Percentiles rank a stretch among this genome's conserved stretches.
phyloP scores from a whole-genome alignment of 805 yeast genomes.

The Lachancea dasiensis region DNA sequence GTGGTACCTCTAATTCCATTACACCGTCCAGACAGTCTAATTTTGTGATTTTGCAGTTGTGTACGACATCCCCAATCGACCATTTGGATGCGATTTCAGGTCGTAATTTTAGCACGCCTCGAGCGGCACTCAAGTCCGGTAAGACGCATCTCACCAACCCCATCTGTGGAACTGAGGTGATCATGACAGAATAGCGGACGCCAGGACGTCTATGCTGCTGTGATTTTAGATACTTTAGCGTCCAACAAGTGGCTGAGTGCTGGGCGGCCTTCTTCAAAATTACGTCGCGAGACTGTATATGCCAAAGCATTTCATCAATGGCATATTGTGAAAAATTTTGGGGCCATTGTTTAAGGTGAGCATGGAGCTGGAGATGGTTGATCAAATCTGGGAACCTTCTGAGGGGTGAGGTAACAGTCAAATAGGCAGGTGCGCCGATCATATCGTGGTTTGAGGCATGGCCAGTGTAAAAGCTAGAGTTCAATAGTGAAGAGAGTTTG shows the following conservation, averaged over 20 bases:
- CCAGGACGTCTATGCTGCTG: conserved; percentile 11
- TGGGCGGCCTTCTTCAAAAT: conserved; percentile 31
- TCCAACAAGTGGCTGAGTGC: conserved; percentile 35
- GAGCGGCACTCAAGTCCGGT: conserved; percentile 26
- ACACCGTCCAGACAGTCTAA: conserved; percentile 41
- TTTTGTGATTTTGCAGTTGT: conserved; percentile 35
- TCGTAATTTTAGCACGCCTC: conserved; percentile 28
- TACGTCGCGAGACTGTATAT: conserved; percentile 41
- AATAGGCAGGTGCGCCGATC: conserved; percentile 56
- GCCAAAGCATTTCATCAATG: conserved; percentile 36
- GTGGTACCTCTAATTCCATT: too few species aligned
- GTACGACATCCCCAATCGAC: conserved; percentile 40
- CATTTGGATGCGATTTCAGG: conserved; percentile 27
- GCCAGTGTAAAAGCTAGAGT: conserved; percentile 47
- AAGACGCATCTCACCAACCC: conserved; percentile 32
- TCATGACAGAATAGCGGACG: conserved; percentile 31
- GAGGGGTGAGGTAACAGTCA: conserved; percentile 84
- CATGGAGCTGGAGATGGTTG: conserved; percentile 70
- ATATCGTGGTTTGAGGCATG: conserved; percentile 48
- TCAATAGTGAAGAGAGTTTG: conserved; percentile 41
- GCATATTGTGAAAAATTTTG: conserved; percentile 32
- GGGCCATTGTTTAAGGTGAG: conserved; percentile 30
- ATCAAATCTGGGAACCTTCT: conserved; percentile 76
- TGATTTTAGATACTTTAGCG: conserved; percentile 26
- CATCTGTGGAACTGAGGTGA: conserved; percentile 38